Base-by-base conservation (phyloP, 1,284 basidiomycete species). In the Ganoderma sinense region DNA sequence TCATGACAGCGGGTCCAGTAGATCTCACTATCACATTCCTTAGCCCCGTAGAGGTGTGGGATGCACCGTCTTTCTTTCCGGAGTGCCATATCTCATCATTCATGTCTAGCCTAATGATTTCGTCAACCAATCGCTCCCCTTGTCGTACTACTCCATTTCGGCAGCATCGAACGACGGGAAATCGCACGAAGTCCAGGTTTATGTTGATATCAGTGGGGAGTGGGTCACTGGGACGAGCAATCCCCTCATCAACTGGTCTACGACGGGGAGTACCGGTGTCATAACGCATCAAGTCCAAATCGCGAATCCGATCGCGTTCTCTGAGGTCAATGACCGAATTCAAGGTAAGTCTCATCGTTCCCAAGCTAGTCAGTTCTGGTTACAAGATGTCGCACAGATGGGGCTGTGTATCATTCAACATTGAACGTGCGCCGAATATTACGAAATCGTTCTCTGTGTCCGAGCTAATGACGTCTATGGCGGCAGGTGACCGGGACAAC, bases 191-290 rank as follows among this genome's bases (percentile, higher is more conserved):
- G 86, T 92, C 7, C 87, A 89, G 75, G 74, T 90, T 7, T 91
- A 92, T 78, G 86, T 86, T 26, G 89, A 92, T 76, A 88, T 91
- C 79, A 88, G 86, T 66, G 89, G 85, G 14, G 89, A 90, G 80
- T 91, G 89, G 90, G 83, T 87, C 14, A 85, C 88, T 26, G 88
- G 88, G 14, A 85, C 89, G 75, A 85, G 88, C 74, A 81, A 80
- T 26, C 80, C 86, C 62, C 76, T 76, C 1, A 87, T 84, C n/a
- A 87, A 84, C 76, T 92, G 90, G 90, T 23, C 40, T 7, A 59
- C 56, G 8, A 43, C 40, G 7, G 11, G 40, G 40, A 16, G 55
- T 36, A 36, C 36, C 36, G 6, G 36, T 20, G 55, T 59, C 29
- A 39, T 58, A 29, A 55, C 40, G 20, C 53, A 39, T 6, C 26